Evolutionary conservation across 192 early-diverging fungal species (phyloP).

Genomic region (Mortierella hygrophila): DNA sequence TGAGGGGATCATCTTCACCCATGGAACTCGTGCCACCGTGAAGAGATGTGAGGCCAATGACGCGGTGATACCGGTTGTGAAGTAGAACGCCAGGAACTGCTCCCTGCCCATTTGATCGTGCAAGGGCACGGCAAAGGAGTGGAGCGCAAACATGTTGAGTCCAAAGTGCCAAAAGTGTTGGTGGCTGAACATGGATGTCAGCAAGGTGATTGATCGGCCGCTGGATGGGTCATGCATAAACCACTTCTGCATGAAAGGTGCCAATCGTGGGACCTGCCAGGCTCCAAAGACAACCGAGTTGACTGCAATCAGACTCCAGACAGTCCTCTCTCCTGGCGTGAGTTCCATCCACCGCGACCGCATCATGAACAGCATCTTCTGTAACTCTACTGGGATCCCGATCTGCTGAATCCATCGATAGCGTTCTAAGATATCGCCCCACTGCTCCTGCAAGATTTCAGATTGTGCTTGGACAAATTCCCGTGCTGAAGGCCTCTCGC

Average conservation of each 20-base stretch:
- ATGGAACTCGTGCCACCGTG: conserved; percentile 57
- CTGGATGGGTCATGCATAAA: conserved; percentile 86
- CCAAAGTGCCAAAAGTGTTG: conserved; percentile 77
- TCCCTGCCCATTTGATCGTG: conserved; percentile 69
- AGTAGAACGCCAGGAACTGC: conserved; percentile 85
- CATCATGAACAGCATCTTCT: conserved; percentile 34
- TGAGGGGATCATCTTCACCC: conserved; percentile 65
- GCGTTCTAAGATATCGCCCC: conserved; percentile 18
- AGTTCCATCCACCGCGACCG: conserved; percentile 49
- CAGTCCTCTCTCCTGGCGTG: conserved; percentile 37
- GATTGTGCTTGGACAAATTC: conserved; percentile 36
- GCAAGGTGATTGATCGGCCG: conserved; percentile 75
- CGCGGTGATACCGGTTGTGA: conserved; percentile 75
- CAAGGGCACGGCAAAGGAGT: conserved; percentile 71
- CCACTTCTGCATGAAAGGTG: conserved; percentile 78
- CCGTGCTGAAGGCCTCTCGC: conserved; percentile 27
- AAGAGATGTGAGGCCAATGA: conserved; percentile 76
- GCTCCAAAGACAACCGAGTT: conserved; percentile 80
- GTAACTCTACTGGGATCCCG: conserved; percentile 52
- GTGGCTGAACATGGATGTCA: conserved; percentile 88
- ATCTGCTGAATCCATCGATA: conserved; percentile 52
- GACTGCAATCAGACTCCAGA: conserved; percentile 73
- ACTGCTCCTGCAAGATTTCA: conserved; percentile 43
- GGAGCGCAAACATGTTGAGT: conserved; percentile 86
- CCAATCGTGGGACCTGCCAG: conserved; percentile 76